Conservation (phyloP, 2,329 filamentous ascomycete species). For the Arthrobotrys entomopaga region DNA sequence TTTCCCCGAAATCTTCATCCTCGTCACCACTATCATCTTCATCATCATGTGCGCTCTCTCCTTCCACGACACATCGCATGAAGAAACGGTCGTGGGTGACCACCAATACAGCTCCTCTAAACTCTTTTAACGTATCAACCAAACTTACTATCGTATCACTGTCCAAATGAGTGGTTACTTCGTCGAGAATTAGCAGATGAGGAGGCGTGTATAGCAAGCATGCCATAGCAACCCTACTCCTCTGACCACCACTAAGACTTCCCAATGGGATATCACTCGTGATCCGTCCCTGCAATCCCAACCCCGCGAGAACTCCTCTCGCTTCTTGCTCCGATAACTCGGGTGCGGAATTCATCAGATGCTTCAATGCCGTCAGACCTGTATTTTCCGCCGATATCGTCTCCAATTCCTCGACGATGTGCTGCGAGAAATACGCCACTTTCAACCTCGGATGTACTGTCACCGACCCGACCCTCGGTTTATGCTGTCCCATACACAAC, state of each 20-base stretch:
- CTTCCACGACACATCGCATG: conserved; percentile 77
- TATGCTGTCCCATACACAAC: conserved; percentile 70
- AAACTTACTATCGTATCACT: conserved; percentile 81
- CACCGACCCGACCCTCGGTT: conserved; percentile 71
- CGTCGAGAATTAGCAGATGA: conserved; percentile 80
- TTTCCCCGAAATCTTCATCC: conserved; percentile 63
- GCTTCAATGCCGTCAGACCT: conserved; percentile 71
- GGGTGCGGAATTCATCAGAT: conserved; percentile 65
- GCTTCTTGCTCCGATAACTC: conserved; percentile 74
- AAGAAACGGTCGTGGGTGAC: conserved; percentile 87
- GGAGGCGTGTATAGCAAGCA: conserved; percentile 69
- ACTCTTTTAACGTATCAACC: conserved; percentile 72
- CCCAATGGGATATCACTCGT: conserved; percentile 78
- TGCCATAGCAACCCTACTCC: conserved; percentile 74
- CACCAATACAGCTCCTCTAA: conserved; percentile 78
- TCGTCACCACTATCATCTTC: conserved; percentile 64
- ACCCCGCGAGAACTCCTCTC: conserved; percentile 72
- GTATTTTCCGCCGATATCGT: conserved; percentile 63
- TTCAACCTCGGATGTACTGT: conserved; percentile 75
- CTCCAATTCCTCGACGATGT: conserved; percentile 77
- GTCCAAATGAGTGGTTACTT: conserved; percentile 86
- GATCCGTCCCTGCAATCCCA: conserved; percentile 76
- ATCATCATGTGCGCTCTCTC: conserved; percentile 65
- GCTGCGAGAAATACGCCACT: conserved; percentile 81
- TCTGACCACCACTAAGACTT: conserved; percentile 82